phyloP scores from a whole-genome alignment of 495 filamentous ascomycete genomes.

The Tuber borchii region DNA sequence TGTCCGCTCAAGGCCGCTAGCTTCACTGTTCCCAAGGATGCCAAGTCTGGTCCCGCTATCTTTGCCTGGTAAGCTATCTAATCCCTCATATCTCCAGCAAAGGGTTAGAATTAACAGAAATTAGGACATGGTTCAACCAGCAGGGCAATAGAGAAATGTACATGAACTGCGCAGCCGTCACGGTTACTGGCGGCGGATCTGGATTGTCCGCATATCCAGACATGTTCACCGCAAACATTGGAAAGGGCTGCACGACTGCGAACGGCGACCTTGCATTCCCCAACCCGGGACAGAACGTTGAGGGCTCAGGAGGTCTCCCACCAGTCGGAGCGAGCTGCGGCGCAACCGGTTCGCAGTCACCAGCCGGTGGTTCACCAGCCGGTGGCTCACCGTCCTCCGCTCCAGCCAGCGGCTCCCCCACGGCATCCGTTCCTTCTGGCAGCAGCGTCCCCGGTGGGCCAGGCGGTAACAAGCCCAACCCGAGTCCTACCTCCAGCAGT shows the following conservation, averaged over 20 bases:
- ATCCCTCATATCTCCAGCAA: conserved; percentile 22
- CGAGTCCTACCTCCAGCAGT: not conserved
- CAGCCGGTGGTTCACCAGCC: not conserved
- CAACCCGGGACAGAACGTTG: conserved; percentile 29
- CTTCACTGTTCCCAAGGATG: not conserved
- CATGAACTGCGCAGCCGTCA: conserved; percentile 43
- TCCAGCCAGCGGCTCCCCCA: not conserved
- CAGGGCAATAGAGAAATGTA: conserved; percentile 11
- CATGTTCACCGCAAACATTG: conserved; percentile 8
- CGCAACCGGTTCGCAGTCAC: not conserved
- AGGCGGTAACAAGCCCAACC: not conserved
- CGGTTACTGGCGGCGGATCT: conserved; percentile 9
- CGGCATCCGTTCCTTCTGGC: not conserved
- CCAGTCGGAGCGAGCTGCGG: conserved; percentile 15
- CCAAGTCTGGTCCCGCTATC: not conserved
- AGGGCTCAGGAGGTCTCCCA: conserved; percentile 27
- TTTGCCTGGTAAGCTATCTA: not conserved
- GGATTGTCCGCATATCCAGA: conserved; percentile 1
- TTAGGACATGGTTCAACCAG: conserved; percentile 3
- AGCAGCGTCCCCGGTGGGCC: not conserved
- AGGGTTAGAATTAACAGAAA: conserved; percentile 35
- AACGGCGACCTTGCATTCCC: conserved; percentile 25
- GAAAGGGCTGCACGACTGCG: not conserved
- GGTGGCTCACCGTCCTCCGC: not conserved
- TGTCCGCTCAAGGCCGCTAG: conserved; percentile 23